phyloP scores from a whole-genome alignment of 78 protist genomes.

The Tieghemostelium lacteum region DNA sequence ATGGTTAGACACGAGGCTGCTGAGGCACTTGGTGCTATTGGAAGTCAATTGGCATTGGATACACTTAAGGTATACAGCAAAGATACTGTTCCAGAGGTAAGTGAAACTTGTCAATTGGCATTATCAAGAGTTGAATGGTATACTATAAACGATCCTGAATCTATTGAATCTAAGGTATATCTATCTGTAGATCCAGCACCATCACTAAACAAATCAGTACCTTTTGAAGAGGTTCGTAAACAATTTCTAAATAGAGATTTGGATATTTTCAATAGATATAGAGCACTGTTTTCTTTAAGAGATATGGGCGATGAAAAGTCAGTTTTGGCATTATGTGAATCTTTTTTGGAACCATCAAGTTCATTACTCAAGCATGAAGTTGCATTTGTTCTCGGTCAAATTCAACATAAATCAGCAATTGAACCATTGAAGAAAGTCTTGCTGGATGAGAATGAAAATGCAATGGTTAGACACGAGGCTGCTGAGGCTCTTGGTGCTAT shows the following conservation, averaged over 20 bases:
- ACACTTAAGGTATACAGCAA: constrained; percentile 13
- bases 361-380: constrained; percentile 89
- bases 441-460: constrained; percentile 59
- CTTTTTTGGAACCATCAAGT: constrained; percentile 27
- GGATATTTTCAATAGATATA: constrained; percentile 78
- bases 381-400: constrained; percentile 91
- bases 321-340: constrained; percentile 62
- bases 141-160: constrained; percentile 39
- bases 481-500: constrained; percentile 93
- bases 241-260: constrained; percentile 37
- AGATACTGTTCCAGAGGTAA: constrained; percentile 54
- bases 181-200: constrained; percentile 82
- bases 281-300: constrained; percentile 80
- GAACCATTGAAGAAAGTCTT: constrained; percentile 42
- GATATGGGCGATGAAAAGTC: constrained; percentile 70
- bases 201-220: neutral
- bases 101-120: constrained; percentile 82
- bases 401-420: constrained; percentile 74
- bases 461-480: constrained; percentile 91
- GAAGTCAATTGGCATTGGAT: constrained; percentile 13
- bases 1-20: constrained; percentile 93
- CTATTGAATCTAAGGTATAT: constrained; percentile 28
- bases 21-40: constrained; percentile 91
- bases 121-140: constrained; percentile 52
- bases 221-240: constrained; percentile 3